phyloP scores from a whole-genome alignment of 495 filamentous ascomycete genomes.

The Neurospora sp. region DNA sequence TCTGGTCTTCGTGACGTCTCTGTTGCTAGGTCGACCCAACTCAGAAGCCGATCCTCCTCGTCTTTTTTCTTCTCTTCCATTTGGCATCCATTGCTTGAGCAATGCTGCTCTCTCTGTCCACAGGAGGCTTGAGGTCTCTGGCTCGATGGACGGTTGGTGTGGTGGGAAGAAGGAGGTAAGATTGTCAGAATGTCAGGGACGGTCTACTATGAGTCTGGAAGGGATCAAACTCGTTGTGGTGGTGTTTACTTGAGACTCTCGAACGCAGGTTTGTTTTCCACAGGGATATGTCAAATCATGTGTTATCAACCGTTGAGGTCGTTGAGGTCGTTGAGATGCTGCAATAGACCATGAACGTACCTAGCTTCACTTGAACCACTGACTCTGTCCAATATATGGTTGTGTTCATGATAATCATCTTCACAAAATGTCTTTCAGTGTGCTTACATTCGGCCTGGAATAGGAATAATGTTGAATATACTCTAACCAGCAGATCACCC shows the following conservation, averaged over 20 bases:
- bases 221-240: neutral
- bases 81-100: neutral
- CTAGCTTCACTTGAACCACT: neutral
- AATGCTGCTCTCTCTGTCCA: neutral
- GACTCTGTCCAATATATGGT: neutral
- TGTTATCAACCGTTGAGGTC: neutral
- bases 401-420: too few relatives aligned
- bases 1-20: neutral
- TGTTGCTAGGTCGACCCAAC: neutral
- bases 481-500: too few relatives aligned
- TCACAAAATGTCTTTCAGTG: too few relatives aligned
- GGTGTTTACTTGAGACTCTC: neutral
- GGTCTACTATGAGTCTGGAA: neutral
- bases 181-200: neutral
- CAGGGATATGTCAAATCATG: neutral
- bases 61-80: neutral
- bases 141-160: neutral
- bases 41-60: neutral
- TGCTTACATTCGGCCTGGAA: too few relatives aligned
- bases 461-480: too few relatives aligned
- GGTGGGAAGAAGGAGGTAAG: neutral
- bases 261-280: neutral
- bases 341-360: neutral
- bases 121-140: neutral
- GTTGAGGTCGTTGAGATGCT: neutral